phyloP scores from a whole-genome alignment of 441 rosid species.

The Kokia cookei region DNA sequence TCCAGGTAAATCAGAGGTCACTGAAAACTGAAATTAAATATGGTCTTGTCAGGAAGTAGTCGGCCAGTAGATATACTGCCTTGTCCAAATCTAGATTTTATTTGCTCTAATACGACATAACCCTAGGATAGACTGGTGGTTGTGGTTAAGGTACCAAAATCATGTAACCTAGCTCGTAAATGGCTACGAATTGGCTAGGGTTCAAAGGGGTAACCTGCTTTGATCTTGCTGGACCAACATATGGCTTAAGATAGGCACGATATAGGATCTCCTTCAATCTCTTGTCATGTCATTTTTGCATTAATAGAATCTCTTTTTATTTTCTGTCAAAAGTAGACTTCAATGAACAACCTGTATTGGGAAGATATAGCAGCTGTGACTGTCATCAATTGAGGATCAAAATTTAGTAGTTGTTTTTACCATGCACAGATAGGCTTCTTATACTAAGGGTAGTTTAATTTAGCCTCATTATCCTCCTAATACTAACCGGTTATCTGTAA shows the following conservation, averaged over 20 bases:
- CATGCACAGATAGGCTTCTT: neutral
- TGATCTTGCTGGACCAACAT: neutral
- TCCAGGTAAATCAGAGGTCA: neutral
- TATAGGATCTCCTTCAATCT: neutral
- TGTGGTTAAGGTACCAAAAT: neutral
- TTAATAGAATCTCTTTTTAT: neutral
- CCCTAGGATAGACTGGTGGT: neutral
- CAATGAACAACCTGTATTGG: neutral
- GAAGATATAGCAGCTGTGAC: neutral
- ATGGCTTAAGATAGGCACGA: neutral
- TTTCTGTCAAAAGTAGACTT: neutral
- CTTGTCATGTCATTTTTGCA: neutral
- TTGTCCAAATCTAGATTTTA: conserved; percentile 1
- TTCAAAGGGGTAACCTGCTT: neutral
- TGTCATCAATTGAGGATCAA: neutral
- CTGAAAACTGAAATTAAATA: neutral
- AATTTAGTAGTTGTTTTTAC: neutral
- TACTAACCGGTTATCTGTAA: neutral
- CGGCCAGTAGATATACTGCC: neutral
- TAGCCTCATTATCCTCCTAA: neutral
- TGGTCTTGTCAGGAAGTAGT: neutral
- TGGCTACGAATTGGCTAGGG: conserved; percentile 1
- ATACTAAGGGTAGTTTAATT: neutral
- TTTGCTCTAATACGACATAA: conserved; percentile 12
- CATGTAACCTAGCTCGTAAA: neutral